Evolutionary conservation across 2,329 filamentous ascomycete species (phyloP), one percentile per base, ranked within the genome.

Genomic region (Fusarium pseudonygamai): DNA sequence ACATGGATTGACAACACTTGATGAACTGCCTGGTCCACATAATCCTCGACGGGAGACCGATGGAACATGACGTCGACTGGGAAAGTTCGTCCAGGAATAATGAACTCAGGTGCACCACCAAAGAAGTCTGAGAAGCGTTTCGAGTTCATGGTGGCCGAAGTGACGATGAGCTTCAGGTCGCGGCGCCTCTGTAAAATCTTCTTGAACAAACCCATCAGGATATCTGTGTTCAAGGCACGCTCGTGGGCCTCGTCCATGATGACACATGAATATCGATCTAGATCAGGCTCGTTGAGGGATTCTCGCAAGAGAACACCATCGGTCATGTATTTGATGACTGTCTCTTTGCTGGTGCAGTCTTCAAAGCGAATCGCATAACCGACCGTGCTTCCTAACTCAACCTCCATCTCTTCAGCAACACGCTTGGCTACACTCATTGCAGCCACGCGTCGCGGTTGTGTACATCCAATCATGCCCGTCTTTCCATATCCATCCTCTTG

Each of bases 171-270:
- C 82, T 98, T 99, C 53, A 99, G 86, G 79, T 99, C 96, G 78
- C 95, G 90, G 68, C 97, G 90, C 59, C 96, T 89, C 71, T 96
- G 93, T 52, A 99, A 85, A 8, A 99, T 96, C 83, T 99, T 99
- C 82, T 98, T 99, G 84, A 99, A 96, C 34, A 99, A 84, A 1
- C 96, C 96, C 93, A 99, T 97, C 20, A 99, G 85, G 24, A 99
- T 96, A 81, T 99, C 96, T 0, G 96, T 99, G 79, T 99, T 98
- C 56, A 99, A 84, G 3, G 96, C 96, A 81, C 96, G 90, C 83
- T 99, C 96, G 87, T 99, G 96, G 9, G 96, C 97, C 85, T 99
- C 96, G 80, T 99, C 96, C 96, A 99, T 99, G 82, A 99, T 99
- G 78, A 99, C 95, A 80, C 95, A 98, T 20, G 96, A 97, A 81